Percentiles rank a stretch among this genome's conserved stretches.
Conservation (phyloP, 2,329 filamentous ascomycete species). For the Dactylellina sp. region DNA sequence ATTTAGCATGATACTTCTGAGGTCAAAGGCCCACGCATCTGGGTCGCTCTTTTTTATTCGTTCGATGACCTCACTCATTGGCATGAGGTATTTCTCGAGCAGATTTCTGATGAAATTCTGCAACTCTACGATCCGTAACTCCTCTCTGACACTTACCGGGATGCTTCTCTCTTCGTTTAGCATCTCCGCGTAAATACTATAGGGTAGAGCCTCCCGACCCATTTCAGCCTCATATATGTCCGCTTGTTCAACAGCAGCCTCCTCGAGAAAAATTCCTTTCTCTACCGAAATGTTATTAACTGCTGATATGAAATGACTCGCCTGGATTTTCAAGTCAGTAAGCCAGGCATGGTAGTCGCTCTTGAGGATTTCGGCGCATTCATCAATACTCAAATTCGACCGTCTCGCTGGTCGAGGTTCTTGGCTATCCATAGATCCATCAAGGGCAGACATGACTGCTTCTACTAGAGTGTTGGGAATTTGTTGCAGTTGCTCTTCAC, state of each 20-base stretch:
- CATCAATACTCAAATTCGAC: not conserved
- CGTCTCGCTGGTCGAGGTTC: not conserved
- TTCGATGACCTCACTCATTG: constrained; percentile 15
- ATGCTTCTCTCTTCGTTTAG: not conserved
- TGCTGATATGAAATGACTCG: not conserved
- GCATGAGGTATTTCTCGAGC: constrained; percentile 14
- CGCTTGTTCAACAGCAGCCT: not conserved
- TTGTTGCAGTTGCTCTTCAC: constrained; percentile 4
- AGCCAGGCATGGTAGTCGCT: constrained; percentile 14
- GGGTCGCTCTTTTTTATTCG: constrained; percentile 6
- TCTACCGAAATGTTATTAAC: not conserved
- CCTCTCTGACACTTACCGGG: constrained; percentile 9
- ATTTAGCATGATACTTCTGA: constrained; percentile 18
- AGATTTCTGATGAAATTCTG: constrained; percentile 6
- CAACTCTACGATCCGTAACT: constrained; percentile 11
- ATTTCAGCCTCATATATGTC: not conserved
- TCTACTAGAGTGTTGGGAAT: not conserved
- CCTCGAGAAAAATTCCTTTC: constrained; percentile 6
- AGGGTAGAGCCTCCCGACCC: constrained; percentile 2
- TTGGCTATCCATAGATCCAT: not conserved
- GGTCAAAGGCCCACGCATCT: constrained; percentile 6
- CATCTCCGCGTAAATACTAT: constrained; percentile 5
- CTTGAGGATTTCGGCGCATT: constrained; percentile 14
- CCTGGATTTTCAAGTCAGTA: not conserved
- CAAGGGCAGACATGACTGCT: constrained; percentile 9